phyloP scores from a whole-genome alignment of 208 protist genomes.

The Lotmaria passim region DNA sequence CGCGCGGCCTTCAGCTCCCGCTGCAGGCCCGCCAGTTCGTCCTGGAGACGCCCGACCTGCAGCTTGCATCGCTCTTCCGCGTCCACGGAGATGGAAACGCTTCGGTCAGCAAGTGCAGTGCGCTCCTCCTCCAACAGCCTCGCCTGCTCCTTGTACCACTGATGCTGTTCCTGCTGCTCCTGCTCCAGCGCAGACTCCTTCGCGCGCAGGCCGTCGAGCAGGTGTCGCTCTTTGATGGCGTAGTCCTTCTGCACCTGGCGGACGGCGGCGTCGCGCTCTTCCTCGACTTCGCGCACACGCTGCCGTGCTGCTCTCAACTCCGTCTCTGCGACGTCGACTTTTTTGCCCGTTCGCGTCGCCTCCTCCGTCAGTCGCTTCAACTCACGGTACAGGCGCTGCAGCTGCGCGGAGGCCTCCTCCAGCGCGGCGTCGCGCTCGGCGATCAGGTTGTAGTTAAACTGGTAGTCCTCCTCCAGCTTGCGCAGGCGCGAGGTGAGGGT shows the following conservation, averaged over 20 bases:
- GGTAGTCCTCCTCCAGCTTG: conserved; percentile 88
- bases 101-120: conserved; percentile 41
- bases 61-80: conserved; percentile 48
- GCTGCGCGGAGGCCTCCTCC: conserved; percentile 78
- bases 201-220: conserved; percentile 40
- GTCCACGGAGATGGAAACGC: conserved; percentile 31
- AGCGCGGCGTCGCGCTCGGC: conserved; percentile 83
- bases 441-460: conserved; percentile 91
- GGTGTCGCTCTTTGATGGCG: conserved; percentile 59
- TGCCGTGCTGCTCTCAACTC: conserved; percentile 49
- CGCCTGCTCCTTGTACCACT: conserved; percentile 58
- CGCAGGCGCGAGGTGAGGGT: conserved; percentile 59
- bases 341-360: conserved; percentile 37
- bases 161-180: conserved; percentile 68
- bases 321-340: conserved; percentile 45
- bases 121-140: conserved; percentile 53
- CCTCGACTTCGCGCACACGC: conserved; percentile 65
- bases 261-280: conserved; percentile 50
- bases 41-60: conserved; percentile 54
- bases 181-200: conserved; percentile 58
- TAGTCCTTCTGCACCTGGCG: conserved; percentile 51
- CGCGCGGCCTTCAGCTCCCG: conserved; percentile 34
- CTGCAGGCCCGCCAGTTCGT: conserved; percentile 39
- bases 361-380: conserved; percentile 63
- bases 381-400: conserved; percentile 82